Percentiles rank a stretch among this genome's conserved stretches.
phyloP scores from a whole-genome alignment of 2,329 filamentous ascomycete species.

The Colletotrichum magnum region DNA sequence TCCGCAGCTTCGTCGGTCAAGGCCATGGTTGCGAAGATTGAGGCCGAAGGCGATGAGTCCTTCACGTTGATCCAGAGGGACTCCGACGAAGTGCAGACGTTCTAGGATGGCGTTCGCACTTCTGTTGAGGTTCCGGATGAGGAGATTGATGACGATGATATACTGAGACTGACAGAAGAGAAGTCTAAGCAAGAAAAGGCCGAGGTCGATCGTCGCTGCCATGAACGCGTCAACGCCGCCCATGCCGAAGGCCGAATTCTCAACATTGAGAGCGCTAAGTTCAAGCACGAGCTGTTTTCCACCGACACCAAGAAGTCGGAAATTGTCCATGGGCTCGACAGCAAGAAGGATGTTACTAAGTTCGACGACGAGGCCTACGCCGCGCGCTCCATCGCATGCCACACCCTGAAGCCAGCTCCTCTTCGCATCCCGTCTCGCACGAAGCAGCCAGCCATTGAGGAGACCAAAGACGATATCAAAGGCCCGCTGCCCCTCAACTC shows the following conservation, averaged over 20 bases:
- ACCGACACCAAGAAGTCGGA: conserved; percentile 29
- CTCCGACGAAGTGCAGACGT: conserved; percentile 47
- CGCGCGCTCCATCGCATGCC: conserved; percentile 35
- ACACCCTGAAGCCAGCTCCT: conserved; percentile 39
- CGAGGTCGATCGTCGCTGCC: conserved; percentile 12
- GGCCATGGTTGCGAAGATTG: conserved; percentile 37
- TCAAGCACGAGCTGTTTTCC: conserved; percentile 14
- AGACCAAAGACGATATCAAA: not conserved
- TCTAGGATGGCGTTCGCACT: conserved; percentile 50
- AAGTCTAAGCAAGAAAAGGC: not conserved
- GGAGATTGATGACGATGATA: conserved; percentile 41
- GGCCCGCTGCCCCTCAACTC: not conserved
- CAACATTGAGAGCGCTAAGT: conserved; percentile 23
- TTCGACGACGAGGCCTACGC: conserved; percentile 35
- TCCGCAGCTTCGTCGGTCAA: conserved; percentile 33
- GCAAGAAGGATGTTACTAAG: not conserved
- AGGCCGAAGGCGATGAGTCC: conserved; percentile 6
- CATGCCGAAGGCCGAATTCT: conserved; percentile 17
- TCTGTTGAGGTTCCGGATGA: conserved; percentile 50
- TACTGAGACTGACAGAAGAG: conserved; percentile 4
- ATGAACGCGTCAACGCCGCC: conserved; percentile 30
- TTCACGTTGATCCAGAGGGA: conserved; percentile 31
- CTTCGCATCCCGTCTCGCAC: conserved; percentile 34
- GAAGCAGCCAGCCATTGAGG: not conserved
- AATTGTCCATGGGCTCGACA: conserved; percentile 18